phyloP scores from a whole-genome alignment of 768 basidiomycete species.

The Russula foetens region DNA sequence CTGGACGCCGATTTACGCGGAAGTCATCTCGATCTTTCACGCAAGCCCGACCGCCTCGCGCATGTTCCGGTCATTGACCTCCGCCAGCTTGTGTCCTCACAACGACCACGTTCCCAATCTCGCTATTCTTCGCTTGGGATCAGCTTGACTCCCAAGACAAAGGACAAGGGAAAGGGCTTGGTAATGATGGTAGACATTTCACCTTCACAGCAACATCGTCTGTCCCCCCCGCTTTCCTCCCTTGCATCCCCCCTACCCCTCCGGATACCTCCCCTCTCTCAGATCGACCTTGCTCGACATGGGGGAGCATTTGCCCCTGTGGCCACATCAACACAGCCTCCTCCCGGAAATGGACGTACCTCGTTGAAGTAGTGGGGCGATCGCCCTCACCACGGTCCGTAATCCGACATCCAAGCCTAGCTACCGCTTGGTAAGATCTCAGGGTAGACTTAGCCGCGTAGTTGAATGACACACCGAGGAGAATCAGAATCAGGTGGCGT shows the following conservation, averaged over 20 bases:
- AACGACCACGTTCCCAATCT: constrained; percentile 28
- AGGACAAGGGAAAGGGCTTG: not conserved
- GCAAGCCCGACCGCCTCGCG: constrained; percentile 23
- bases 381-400: constrained; percentile 45
- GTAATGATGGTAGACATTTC: constrained; percentile 21
- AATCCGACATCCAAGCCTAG: constrained; percentile 49
- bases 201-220: constrained; percentile 32
- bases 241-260: constrained; percentile 23
- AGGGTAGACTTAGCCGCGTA: constrained; percentile 52
- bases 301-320: constrained; percentile 31
- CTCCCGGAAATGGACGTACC: constrained; percentile 4
- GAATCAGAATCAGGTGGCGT: constrained; percentile 6
- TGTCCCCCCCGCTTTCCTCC: constrained; percentile 19
- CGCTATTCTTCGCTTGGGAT: constrained; percentile 26
- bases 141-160: not conserved
- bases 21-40: constrained; percentile 22
- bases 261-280: constrained; percentile 23
- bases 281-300: constrained; percentile 31
- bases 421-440: constrained; percentile 45
- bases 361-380: not conserved
- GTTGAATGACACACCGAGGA: constrained; percentile 36
- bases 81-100: constrained; percentile 36
- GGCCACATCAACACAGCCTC: constrained; percentile 31
- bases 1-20: constrained; percentile 4
- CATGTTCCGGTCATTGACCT: constrained; percentile 34